Evolutionary conservation across 352 stramenopile species (phyloP).

Genomic region (Thraustochytrium sp.): DNA sequence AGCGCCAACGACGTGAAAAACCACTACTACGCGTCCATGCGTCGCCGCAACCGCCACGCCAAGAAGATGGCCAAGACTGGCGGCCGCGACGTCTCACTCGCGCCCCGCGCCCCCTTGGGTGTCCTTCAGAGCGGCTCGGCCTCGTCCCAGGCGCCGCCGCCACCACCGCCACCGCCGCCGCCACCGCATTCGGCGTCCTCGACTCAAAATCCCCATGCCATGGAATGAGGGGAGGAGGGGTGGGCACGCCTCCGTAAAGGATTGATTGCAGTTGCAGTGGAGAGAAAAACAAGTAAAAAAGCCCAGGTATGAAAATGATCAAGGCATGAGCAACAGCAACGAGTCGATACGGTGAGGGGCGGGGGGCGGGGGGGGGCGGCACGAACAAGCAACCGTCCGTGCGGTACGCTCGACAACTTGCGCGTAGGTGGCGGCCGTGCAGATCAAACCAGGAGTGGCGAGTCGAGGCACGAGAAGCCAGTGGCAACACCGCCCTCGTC

Average conservation of each 20-base stretch:
- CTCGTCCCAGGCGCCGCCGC: neutral
- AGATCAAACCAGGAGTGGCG: slow-evolving; percentile 64
- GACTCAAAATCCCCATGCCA: too few species aligned
- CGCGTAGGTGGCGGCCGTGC: neutral
- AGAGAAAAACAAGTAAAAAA: too few species aligned
- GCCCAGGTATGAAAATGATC: too few species aligned
- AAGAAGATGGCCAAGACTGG: neutral
- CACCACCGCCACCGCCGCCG: neutral
- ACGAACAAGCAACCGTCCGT: neutral
- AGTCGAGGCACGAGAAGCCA: slow-evolving; percentile 86
- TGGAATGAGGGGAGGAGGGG: too few species aligned
- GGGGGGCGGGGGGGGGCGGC: too few species aligned
- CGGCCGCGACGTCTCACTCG: too few species aligned
- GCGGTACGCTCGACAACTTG: neutral
- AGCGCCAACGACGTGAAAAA: slow-evolving; percentile 86
- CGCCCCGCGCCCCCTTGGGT: too few species aligned
- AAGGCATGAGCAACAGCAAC: neutral
- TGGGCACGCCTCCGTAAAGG: too few species aligned
- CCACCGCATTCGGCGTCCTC: too few species aligned
- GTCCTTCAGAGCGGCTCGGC: neutral
- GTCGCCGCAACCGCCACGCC: neutral
- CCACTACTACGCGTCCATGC: slow-evolving; percentile 60
- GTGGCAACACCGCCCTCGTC: slow-evolving; percentile 93
- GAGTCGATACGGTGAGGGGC: neutral
- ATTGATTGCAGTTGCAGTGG: too few species aligned